Base-by-base conservation (phyloP, 345 rosid species). In the Sapria himalayana region DNA sequence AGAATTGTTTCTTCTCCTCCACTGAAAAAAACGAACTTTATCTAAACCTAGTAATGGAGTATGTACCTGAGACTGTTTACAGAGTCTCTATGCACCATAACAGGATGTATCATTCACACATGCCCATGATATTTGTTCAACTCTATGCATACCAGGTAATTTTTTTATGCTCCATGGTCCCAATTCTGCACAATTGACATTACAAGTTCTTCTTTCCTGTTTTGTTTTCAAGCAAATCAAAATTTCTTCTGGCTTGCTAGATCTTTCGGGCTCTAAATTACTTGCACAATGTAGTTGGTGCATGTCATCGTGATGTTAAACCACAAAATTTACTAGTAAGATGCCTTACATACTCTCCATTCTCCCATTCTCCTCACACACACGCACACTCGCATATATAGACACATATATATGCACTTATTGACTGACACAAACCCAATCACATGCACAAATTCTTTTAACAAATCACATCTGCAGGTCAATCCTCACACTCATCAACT, bases 301-400 rank as follows among this genome's bases (percentile, higher is more conserved):
- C 84, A 39, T 84, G 93, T 47, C 99, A 89, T 51, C 95, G 99
- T 41, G 99, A 89, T 66, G 80, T 89, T 52, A 89, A 84, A 72
- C 99, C 99, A 14, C 95, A 84, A 58, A 89, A 89, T 65, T 59
- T 89, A 58, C 55, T 89, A 86, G 98, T 89, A 69, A 59, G 74
- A 15, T 34, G 35, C 55, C 19, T 34, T 49, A n/a, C n/a, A n/a
- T n/a, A n/a, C n/a, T 36, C 2, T 20, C 9, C 22, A 21, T 7
- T 42, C 17, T 24, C 11, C 3, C n/a, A n/a, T n/a, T n/a, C n/a
- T n/a, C n/a, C n/a, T n/a, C n/a, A n/a, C n/a, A n/a, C n/a, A n/a
- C n/a, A n/a, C n/a, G n/a, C n/a, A n/a, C n/a, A n/a, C n/a, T n/a
- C n/a, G n/a, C n/a, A n/a, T n/a, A n/a, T n/a, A n/a, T n/a, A n/a